Evolutionary conservation across 2,329 filamentous ascomycete genomes (phyloP), one percentile per base, ranked within the genome.

Genomic region (Thielaviopsis musarum): DNA sequence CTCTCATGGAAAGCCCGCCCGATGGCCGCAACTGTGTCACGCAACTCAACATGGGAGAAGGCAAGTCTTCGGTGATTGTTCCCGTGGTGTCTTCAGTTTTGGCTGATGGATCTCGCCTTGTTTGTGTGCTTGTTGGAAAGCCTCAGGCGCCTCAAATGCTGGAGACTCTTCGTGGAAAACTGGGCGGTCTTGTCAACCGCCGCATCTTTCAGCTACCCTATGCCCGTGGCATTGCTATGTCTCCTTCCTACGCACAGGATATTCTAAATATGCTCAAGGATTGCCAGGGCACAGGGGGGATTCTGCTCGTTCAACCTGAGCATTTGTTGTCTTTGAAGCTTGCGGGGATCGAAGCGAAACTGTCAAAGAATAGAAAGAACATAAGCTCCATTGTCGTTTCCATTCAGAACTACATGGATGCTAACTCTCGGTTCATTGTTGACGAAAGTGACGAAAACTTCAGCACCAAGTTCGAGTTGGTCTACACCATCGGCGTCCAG

Each of bases 41-140:
- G 71, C 82, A 87, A 64, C 67, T 88, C 1, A 86, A 85, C 63
- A 88, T 88, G 83, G 84, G 84, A 0, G 77, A 85, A 65, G 84
- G 84, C 0, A 88, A 87, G 63, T 82, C 81, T 0, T 84, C 83
- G 0, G 79, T 87, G 1, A 87, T 90, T 55, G 74, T 84, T 0
- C 84, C 84, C 0, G 82, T 86, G 45, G 77, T 84, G 0, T 78
- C 78, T 0, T 69, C 77, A 0, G 68, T 72, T 0, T 66, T 85
- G 0, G 78, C 80, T 0, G 71, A 86, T 54, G 70, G 72, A 0
- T 65, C 67, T 0, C 72, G 68, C 3, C 69, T 87, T 0, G 77
- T 79, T 0, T 71, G 82, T 2, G 74, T 87, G 0, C 67, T 87
- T 1, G 80, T 85, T 0, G 75, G 77, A 0, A 85, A 83, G 62